These are phyloP conservation scores for Geotrichum citri-aurantii DNA, from an alignment of 1,139 yeast genomes.

Conservation along the genomic window DNA sequence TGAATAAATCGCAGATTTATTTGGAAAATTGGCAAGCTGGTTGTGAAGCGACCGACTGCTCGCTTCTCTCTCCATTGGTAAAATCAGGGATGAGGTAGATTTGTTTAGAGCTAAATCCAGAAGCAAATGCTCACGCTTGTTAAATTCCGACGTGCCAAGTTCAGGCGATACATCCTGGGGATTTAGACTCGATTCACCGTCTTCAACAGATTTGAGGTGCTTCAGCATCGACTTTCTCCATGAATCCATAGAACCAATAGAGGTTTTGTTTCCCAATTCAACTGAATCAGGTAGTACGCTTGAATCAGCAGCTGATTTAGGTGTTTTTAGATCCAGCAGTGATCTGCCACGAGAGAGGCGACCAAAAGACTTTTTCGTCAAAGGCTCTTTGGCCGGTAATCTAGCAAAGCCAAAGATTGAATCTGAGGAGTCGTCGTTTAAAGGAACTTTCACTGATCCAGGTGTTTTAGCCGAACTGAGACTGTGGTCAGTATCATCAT, in stretches of 20 bases:
- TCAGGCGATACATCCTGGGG: background rate
- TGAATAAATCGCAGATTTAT: background rate
- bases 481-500: conserved; percentile 1
- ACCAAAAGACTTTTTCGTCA: conserved; percentile 37
- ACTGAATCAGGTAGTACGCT: background rate
- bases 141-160: background rate
- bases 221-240: conserved; percentile 6
- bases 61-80: background rate
- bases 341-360: conserved; percentile 17
- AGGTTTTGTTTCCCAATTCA: conserved; percentile 12
- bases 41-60: background rate
- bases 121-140: background rate
- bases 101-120: background rate
- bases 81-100: background rate
- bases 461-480: conserved; percentile 5
- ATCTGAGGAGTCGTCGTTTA: conserved; percentile 23
- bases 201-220: conserved; percentile 1
- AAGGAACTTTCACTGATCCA: conserved; percentile 25
- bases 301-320: conserved; percentile 6
- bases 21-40: background rate
- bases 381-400: conserved; percentile 43
- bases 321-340: conserved; percentile 16
- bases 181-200: background rate
- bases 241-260: conserved; percentile 3
- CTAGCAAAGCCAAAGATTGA: conserved; percentile 40